Percentiles rank a stretch among this genome's conserved stretches.
Conservation (phyloP, 2,329 filamentous ascomycete genomes). For the Alternaria conjuncta region DNA sequence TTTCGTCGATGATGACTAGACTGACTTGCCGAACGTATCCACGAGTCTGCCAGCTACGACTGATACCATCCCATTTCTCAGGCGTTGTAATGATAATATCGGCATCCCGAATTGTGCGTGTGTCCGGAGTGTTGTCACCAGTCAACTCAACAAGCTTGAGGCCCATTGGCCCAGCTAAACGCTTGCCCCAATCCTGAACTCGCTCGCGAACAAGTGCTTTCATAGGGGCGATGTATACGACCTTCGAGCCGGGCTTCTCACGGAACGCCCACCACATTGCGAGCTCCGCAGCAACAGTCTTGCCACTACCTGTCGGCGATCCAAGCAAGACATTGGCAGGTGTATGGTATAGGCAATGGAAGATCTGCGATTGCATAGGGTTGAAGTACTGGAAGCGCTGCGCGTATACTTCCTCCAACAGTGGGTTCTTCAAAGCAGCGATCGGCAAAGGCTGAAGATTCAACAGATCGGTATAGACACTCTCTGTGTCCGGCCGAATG, state of each 20-base stretch:
- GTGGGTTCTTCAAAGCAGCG: slow-evolving; percentile 82
- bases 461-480: slow-evolving; percentile 91
- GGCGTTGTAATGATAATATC: slow-evolving; percentile 98
- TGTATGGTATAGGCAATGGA: slow-evolving; percentile 95
- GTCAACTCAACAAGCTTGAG: slow-evolving; percentile 94
- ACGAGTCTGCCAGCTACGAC: slow-evolving; percentile 97
- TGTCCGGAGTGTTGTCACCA: slow-evolving; percentile 97
- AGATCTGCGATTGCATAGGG: slow-evolving; percentile 98
- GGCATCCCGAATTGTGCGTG: slow-evolving; percentile 89
- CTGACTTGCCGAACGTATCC: slow-evolving; percentile 95
- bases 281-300: slow-evolving; percentile 93
- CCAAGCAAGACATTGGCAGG: slow-evolving; percentile 90
- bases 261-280: slow-evolving; percentile 99
- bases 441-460: slow-evolving; percentile 90
- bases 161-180: slow-evolving; percentile 82
- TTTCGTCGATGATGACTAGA: slow-evolving; percentile 97
- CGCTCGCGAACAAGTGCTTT: slow-evolving; percentile 96
- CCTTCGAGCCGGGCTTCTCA: slow-evolving; percentile 91
- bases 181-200: slow-evolving; percentile 90
- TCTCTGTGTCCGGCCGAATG: slow-evolving; percentile 96
- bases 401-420: slow-evolving; percentile 85
- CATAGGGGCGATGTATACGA: slow-evolving; percentile 99
- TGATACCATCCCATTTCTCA: slow-evolving; percentile 99
- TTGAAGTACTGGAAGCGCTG: slow-evolving; percentile 96
- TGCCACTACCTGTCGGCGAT: slow-evolving; percentile 95